These are phyloP conservation scores for Aspergillus sclerotiicarbonarius DNA, from an alignment of 495 filamentous ascomycete species.

Conservation along the genomic window DNA sequence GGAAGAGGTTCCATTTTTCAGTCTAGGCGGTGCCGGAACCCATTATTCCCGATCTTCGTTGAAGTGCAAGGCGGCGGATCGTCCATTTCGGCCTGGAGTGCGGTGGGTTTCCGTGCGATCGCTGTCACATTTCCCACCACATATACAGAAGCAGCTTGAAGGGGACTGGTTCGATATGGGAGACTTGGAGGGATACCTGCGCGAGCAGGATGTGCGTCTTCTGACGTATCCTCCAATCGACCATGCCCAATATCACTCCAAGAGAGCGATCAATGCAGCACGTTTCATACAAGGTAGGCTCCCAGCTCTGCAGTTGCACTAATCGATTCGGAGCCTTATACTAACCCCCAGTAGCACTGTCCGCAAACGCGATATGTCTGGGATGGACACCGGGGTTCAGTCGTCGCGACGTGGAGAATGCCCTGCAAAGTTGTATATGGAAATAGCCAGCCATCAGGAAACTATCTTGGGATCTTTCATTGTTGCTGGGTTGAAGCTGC, in stretches of 20 bases:
- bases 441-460: not conserved
- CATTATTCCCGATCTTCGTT: conserved; percentile 45
- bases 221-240: conserved; percentile 7
- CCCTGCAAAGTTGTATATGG: conserved; percentile 10
- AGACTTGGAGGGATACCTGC: conserved; percentile 69
- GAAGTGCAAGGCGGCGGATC: conserved; percentile 25
- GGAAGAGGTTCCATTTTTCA: conserved; percentile 57
- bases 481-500: too few relatives aligned
- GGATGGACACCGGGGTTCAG: conserved; percentile 39
- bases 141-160: conserved; percentile 44
- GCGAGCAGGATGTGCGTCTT: conserved; percentile 22
- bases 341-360: conserved; percentile 22
- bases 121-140: conserved; percentile 18
- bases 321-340: not conserved
- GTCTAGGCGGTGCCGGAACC: conserved; percentile 65
- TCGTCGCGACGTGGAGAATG: conserved; percentile 24
- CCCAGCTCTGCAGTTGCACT: not conserved
- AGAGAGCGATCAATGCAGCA: conserved; percentile 14
- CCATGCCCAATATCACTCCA: not conserved
- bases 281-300: conserved; percentile 23
- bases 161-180: conserved; percentile 73
- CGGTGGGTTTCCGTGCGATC: conserved; percentile 27
- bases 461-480: not conserved
- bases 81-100: conserved; percentile 23
- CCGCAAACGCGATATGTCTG: conserved; percentile 46